Evolutionary conservation across 805 yeast species (phyloP), one percentile per base, ranked within the genome.

Genomic region (Suhomyces xylopsoci): DNA sequence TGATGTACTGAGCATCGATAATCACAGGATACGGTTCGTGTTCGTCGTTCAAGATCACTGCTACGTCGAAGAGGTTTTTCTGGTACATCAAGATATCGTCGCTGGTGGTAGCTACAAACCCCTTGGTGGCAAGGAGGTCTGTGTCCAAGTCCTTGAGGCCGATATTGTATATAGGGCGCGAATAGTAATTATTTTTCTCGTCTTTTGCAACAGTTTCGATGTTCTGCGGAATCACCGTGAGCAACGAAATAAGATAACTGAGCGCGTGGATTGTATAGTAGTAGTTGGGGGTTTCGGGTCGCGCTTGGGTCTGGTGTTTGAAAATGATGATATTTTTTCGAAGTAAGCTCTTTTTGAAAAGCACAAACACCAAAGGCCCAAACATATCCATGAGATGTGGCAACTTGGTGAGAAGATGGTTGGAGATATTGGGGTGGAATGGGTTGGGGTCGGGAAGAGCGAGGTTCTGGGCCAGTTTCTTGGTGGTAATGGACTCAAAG

Each of bases 201-300:
- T 44, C 51, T 15, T 49, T 51, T 9, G 55, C 41, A 44, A 55
- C 57, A 34, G 68, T 64, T 5, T 68, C 62, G 14, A 82, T 66
- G 44, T 84, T 87, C 49, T 77, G 73, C 0, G 94, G 93, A 3
- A 87, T 74, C 2, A 84, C 69, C 1, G 89, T 79, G n/a, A 88
- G 61, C 12, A 86, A 70, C 3, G 88, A 76, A 0, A 87, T 62
- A 24, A 86, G 70, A 61, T 85, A 87, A 4, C 82, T 75, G 63
- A 80, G 81, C 14, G 82, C 50, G 44, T 52, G 52, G 25, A 63
- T 48, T 19, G 52, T 53, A 40, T 53, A 67, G 51, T 58, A 60
- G 45, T 61, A 58, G 15, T 52, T 51, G 20, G 49, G 32, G 4
- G 34, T 36, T 32, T 50, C 50, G 34, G 24, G 41, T 10, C 24